Evolutionary conservation across 768 basidiomycete species (phyloP), one percentile per base, ranked within the genome.

Genomic region (Pholiota microspora): DNA sequence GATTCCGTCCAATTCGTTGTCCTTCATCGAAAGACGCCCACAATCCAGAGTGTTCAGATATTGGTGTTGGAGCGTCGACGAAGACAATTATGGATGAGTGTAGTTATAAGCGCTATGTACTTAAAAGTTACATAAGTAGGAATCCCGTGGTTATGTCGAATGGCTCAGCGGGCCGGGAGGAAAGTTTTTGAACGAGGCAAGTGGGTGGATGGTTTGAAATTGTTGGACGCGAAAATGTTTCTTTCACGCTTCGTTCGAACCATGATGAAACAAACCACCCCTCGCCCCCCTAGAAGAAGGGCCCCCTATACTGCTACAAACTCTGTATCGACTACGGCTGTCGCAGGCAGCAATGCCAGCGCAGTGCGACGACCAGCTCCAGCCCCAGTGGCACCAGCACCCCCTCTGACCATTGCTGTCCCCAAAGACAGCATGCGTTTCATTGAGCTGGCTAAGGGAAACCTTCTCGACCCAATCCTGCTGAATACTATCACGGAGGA

Each of bases 211-310:
- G 18, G 3, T 9, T 23, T 28, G 28, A 28, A 48, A 31, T 31
- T 3, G 34, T 23, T 34, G 40, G n/a, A n/a, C n/a, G n/a, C n/a
- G n/a, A n/a, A n/a, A n/a, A 29, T 28, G 27, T 16, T 51, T 40
- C 2, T 47, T 38, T 34, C 25, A 46, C 53, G 53, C 25, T 28
- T 38, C 45, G 32, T 34, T 16, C 18, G 40, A 42, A 42, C 40
- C 16, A 54, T 54, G 53, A 54, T 54, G 53, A 54, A 54, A 48
- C 45, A 46, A 28, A 47, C 53, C 32, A 54, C 53, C 32, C 28
- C 45, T 23, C 44, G 45, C 23, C 45, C 53, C 38, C 53, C 53
- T 16, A 45, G 53, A 18, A 25, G 53, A 29, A 16, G 53, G 32
- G 53, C 31, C 10, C 53, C 53, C 1, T 54, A 54, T 45, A n/a